These are phyloP conservation scores for Microbotryum silenes-acaulis DNA, from an alignment of 1,284 basidiomycete species.

Conservation along the genomic window DNA sequence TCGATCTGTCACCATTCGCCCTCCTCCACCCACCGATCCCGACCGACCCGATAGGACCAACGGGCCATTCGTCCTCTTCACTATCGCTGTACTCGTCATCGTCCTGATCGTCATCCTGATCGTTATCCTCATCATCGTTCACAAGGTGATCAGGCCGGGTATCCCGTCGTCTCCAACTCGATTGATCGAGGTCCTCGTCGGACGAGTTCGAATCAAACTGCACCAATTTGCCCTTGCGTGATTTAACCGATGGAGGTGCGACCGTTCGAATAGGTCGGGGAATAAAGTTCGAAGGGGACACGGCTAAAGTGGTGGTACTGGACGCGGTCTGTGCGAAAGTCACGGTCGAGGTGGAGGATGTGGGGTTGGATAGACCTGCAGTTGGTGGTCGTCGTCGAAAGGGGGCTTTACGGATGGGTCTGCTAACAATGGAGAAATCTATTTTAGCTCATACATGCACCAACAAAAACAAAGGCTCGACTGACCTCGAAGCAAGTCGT, in stretches of 20 bases:
- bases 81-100: constrained; percentile 13
- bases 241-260: neutral
- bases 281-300: constrained; percentile 6
- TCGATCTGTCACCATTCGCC: neutral
- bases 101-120: neutral
- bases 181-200: neutral
- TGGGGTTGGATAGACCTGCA: neutral
- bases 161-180: too few species aligned
- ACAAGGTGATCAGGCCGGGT: neutral
- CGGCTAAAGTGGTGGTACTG: neutral
- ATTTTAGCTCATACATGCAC: too few species aligned
- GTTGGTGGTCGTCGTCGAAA: too few species aligned
- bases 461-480: too few species aligned
- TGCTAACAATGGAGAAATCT: too few species aligned
- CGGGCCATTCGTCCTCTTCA: constrained; percentile 30
- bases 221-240: neutral
- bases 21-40: constrained; percentile 19
- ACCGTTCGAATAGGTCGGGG: neutral
- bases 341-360: neutral
- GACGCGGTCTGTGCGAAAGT: neutral
- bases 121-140: neutral
- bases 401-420: too few species aligned
- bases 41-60: constrained; percentile 23
- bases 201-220: neutral
- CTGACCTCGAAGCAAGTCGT: too few species aligned